A percentile compares a stretch with the other conserved stretches of the same genome.
These are phyloP conservation scores for Arxiozyma telluris DNA, from an alignment of 1,139 yeast species.

Conservation along the genomic window DNA sequence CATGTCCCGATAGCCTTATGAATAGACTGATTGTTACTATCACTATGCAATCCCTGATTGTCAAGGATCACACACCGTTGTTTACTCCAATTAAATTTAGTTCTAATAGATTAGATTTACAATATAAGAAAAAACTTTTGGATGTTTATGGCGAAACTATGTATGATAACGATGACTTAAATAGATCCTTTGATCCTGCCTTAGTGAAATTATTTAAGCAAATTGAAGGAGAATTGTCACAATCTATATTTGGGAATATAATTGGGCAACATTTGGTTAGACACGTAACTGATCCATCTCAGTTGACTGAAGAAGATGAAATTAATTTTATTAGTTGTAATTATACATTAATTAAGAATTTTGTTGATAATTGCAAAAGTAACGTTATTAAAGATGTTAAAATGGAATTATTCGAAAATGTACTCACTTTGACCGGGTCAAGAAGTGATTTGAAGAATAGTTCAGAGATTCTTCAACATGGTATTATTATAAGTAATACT, in stretches of 20 bases:
- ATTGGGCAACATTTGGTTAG: neutral
- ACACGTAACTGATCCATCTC: conserved; percentile 7
- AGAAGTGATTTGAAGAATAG: conserved; percentile 45
- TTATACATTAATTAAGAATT: conserved; percentile 38
- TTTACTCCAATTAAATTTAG: conserved; percentile 40
- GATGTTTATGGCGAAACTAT: conserved; percentile 23
- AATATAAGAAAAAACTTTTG: conserved; percentile 35
- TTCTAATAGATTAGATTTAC: conserved; percentile 33
- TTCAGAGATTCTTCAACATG: conserved; percentile 45
- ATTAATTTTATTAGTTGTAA: conserved; percentile 40
- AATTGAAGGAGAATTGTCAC: conserved; percentile 20
- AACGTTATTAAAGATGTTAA: conserved; percentile 49
- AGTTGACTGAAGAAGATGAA: conserved; percentile 17
- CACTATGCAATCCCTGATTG: conserved; percentile 41
- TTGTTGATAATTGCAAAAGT: conserved; percentile 36
- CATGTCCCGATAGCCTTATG: conserved; percentile 28
- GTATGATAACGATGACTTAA: conserved; percentile 8
- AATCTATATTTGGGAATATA: conserved; percentile 23
- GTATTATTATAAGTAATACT: conserved; percentile 48
- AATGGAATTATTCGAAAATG: conserved; percentile 38
- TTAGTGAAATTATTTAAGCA: conserved; percentile 20
- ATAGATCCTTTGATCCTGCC: conserved; percentile 20
- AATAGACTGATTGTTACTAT: conserved; percentile 42
- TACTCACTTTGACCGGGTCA: conserved; percentile 43
- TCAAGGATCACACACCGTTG: conserved; percentile 46